Base-by-base conservation (phyloP, 2,329 filamentous ascomycete species). In the Pseudopithomyces chartarum region DNA sequence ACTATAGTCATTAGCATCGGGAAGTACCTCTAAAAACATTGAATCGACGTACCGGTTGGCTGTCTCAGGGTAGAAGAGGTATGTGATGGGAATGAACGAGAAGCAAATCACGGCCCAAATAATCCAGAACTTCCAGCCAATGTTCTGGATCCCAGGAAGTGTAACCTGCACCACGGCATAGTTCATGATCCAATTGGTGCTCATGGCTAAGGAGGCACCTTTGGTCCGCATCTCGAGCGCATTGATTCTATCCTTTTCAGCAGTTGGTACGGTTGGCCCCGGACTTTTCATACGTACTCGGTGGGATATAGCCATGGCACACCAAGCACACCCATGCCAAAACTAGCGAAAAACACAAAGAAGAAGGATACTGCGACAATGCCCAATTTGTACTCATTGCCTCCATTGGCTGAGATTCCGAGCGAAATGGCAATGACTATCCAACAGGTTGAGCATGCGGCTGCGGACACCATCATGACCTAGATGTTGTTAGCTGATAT, bases 21-120 rank as follows among this genome's bases (percentile, higher is more conserved):
- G 8, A 29, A 29, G 4, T 29, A 29, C 33, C 22, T 10, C 11
- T 32, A 19, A 22, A 33, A 23, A 19, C 45, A 5, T 23, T 34
- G 6, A 12, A 40, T 39, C 4, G 1, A 33, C 51, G 36, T 38
- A 58, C 56, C 68, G 49, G 45, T 79, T 71, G 6, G 70, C 68
- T 0, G 84, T 85, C 66, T 85, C 84, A 0, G 83, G 83, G 54
- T 83, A 83, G 43, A 84, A 75, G 56, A 81, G 74, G 63, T 80
- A 84, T 5, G 82, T 78, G 38, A 82, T 76, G 1, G 82, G 82
- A 42, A 85, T 70, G 53, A 85, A 83, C 17, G 75, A 73, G 36
- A 79, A 81, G 71, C 83, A 84, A 64, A 83, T 78, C n/a, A 79
- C 76, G 1, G 82, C 80, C 70, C 83, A 87, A 60, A 85, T 77